phyloP scores from a whole-genome alignment of 345 rosid species.

The Linum lewisii region DNA sequence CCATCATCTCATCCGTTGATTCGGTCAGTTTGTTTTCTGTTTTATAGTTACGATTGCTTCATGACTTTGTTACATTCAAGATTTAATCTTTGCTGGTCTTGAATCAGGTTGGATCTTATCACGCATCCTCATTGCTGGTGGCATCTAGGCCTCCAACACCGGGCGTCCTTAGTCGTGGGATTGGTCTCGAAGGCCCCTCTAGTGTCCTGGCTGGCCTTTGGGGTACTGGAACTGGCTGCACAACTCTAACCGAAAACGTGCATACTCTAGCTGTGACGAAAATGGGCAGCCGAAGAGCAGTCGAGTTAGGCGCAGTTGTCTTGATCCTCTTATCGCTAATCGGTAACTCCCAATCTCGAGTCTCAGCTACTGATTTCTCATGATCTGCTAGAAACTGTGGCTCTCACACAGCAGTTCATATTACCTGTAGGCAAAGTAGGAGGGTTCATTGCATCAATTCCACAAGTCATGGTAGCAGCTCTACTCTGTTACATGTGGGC shows the following conservation, averaged over 20 bases:
- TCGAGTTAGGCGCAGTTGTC: conserved; percentile 77
- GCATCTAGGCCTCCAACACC: conserved; percentile 92
- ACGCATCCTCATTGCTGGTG: conserved; percentile 78
- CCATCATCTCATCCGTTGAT: conserved; percentile 76
- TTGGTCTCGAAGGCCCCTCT: conserved; percentile 89
- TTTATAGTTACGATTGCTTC: not conserved
- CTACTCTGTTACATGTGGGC: conserved; percentile 99
- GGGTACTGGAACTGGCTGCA: conserved; percentile 97
- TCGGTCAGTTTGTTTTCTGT: conserved; percentile 46
- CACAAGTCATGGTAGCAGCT: conserved; percentile 93
- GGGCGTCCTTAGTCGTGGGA: conserved; percentile 84
- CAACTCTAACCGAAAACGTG: conserved; percentile 90
- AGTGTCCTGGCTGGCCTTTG: conserved; percentile 95
- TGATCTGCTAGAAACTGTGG: conserved; percentile 6
- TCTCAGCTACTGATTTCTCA: too few species aligned
- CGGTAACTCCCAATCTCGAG: conserved; percentile 74
- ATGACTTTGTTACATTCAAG: not conserved
- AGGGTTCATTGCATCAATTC: conserved; percentile 91
- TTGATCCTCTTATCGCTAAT: conserved; percentile 68
- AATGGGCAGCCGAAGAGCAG: conserved; percentile 96
- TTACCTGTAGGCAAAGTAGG: conserved; percentile 68
- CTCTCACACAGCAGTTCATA: conserved; percentile 7
- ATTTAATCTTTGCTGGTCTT: conserved; percentile 6
- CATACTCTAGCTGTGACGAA: conserved; percentile 96
- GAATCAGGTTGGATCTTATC: conserved; percentile 87